Evolutionary conservation across 768 basidiomycete species (phyloP), one percentile per base, ranked within the genome.

Genomic region (Collybia mongolica): DNA sequence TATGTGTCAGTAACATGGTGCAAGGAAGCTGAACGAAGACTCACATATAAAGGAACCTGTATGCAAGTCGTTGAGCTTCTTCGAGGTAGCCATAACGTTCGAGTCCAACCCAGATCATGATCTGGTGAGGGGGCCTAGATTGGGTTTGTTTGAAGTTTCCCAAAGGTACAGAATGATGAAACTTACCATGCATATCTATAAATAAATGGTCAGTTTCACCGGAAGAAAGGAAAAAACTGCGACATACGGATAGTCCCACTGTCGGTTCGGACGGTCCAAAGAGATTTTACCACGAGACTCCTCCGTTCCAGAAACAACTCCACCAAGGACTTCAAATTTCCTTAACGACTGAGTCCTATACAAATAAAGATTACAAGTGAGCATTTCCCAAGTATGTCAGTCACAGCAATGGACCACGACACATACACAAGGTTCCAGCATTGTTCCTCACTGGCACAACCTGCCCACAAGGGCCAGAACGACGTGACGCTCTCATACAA

Each of bases 11-110:
- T 14, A 29, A 38, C 36, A 15, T 14, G 17, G 20, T 44, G 32
- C 26, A 32, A 14, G 24, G 7, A 46, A 6, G 22, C 35, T 19
- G 23, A 53, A 15, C 24, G 32, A 18, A 15, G 26, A 60, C 65
- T 17, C 54, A 93, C 95, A 99, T 97, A 74, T 98, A 98, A n/a
- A 97, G 80, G 83, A 90, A 99, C 46, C 96, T 79, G 70, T 99
- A 99, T 1, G 96, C 87, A 43, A 98, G 72, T 41, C 97, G 80
- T 56, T 96, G 93, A 1, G 94, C 91, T 55, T 97, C 94, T 54
- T 96, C 91, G 2, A 90, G 73, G 66, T 93, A 97, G 2, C 96
- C 96, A 63, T 99, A 99, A 46, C 96, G 86, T 59, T 97, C 93
- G 19, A 98, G 76, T 37, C 94, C 96, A 46, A 98, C 93, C 96